Percentiles rank a stretch among this genome's conserved stretches.
phyloP scores from a whole-genome alignment of 257 asterid genomes.

The Catharanthus roseus region DNA sequence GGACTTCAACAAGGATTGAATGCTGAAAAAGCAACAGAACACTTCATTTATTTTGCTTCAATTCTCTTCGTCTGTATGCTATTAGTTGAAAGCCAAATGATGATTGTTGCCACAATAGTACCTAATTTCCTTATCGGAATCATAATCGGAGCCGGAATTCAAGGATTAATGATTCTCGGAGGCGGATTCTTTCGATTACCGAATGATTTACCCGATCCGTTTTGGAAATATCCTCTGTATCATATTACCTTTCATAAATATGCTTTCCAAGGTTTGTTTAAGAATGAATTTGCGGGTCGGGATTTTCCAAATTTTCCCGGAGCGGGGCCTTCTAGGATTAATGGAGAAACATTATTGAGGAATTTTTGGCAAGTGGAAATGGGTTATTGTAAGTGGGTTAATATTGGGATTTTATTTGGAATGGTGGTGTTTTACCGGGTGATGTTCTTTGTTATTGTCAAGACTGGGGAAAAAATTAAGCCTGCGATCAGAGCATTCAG shows the following conservation, averaged over 20 bases:
- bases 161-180: constrained; percentile 28
- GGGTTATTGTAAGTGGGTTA: constrained; percentile 30
- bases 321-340: not conserved
- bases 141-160: constrained; percentile 32
- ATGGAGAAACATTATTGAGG: constrained; percentile 25
- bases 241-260: constrained; percentile 29
- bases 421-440: constrained; percentile 22
- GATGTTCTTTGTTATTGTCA: constrained; percentile 21
- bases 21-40: constrained; percentile 1
- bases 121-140: constrained; percentile 36
- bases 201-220: constrained; percentile 17
- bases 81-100: constrained; percentile 35
- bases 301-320: not conserved
- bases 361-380: constrained; percentile 17
- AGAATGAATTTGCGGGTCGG: constrained; percentile 32
- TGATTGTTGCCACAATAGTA: constrained; percentile 25
- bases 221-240: constrained; percentile 32
- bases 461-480: constrained; percentile 19
- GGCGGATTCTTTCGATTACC: constrained; percentile 35
- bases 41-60: constrained; percentile 17
- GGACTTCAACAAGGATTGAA: constrained; percentile 19
- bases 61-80: constrained; percentile 21
- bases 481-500: constrained; percentile 17
- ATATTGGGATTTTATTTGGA: constrained; percentile 22
- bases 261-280: constrained; percentile 33